phyloP scores from a whole-genome alignment of 345 rosid species.

The Gossypium raimondii region DNA sequence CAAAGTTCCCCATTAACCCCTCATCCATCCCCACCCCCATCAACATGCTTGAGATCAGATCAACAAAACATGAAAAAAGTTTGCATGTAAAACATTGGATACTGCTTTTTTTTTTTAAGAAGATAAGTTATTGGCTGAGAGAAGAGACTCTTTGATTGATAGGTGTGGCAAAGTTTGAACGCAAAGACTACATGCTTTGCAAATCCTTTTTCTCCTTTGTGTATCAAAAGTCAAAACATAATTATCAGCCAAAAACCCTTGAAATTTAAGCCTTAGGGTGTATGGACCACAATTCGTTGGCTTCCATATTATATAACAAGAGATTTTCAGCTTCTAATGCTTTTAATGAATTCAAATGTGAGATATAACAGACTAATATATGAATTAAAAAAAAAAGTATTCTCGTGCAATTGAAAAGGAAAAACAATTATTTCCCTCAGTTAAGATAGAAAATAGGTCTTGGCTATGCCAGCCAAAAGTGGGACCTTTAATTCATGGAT shows the following conservation, averaged over 20 bases:
- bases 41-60: neutral
- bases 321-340: neutral
- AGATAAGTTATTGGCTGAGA: neutral
- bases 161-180: too few relatives aligned
- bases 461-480: neutral
- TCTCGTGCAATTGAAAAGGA: neutral
- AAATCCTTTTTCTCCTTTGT: too few relatives aligned
- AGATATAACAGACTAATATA: neutral
- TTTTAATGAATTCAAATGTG: neutral
- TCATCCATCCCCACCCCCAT: neutral
- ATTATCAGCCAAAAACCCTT: neutral
- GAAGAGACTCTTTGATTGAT: too few relatives aligned
- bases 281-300: neutral
- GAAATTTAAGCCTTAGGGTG: neutral
- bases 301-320: neutral
- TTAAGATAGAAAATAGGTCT: too few relatives aligned
- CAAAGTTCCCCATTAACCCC: neutral
- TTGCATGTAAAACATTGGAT: neutral
- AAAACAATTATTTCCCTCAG: neutral
- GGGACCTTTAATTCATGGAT: slow-evolving; percentile 6
- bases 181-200: neutral
- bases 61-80: neutral
- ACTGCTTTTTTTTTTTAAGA: neutral
- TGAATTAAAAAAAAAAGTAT: neutral
- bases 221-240: too few relatives aligned